A percentile compares a stretch with the other conserved stretches of the same genome.
phyloP scores from a whole-genome alignment of 441 rosid species.

The Metrosideros polymorpha region DNA sequence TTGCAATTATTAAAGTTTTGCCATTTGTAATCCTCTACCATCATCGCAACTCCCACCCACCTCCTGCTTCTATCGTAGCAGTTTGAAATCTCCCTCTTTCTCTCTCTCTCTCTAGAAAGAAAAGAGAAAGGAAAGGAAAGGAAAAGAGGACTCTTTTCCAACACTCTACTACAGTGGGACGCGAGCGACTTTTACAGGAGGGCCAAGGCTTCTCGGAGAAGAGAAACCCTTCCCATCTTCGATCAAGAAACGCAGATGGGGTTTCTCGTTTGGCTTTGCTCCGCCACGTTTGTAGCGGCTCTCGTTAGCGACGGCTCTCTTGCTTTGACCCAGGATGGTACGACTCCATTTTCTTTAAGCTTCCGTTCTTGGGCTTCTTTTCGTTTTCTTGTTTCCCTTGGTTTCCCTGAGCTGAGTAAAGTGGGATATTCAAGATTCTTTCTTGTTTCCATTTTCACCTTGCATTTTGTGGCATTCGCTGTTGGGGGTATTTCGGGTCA shows the following conservation, averaged over 20 bases:
- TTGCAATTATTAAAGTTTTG: slow-evolving; percentile 22
- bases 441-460: background rate
- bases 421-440: background rate
- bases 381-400: background rate
- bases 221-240: background rate
- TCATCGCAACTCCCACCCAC: slow-evolving; percentile 7
- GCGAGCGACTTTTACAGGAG: background rate
- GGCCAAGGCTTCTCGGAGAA: background rate
- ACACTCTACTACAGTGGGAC: background rate
- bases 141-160: background rate
- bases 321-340: slow-evolving; percentile 63
- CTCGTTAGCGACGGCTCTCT: slow-evolving; percentile 22
- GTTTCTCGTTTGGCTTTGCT: slow-evolving; percentile 15
- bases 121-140: background rate
- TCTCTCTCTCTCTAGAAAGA: background rate
- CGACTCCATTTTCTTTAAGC: background rate
- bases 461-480: background rate
- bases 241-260: slow-evolving; percentile 18
- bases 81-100: background rate
- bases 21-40: background rate
- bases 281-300: slow-evolving; percentile 21
- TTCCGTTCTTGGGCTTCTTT: background rate
- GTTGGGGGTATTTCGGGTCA: background rate
- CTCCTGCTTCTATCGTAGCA: background rate
- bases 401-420: background rate